Evolutionary conservation across 2,329 filamentous ascomycete species (phyloP).

Genomic region (Fusarium armeniacum): DNA sequence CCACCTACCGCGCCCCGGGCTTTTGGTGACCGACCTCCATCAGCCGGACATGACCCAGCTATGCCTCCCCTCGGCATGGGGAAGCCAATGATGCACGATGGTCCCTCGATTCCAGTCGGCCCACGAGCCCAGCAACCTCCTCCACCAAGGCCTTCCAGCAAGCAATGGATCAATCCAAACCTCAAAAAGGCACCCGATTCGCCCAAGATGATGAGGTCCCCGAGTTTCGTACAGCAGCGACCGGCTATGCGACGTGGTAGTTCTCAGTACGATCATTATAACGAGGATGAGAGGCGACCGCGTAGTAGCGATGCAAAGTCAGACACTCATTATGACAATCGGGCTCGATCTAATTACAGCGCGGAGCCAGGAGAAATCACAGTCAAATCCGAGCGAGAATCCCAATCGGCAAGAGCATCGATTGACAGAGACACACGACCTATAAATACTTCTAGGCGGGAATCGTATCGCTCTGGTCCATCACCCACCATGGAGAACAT

Average conservation of each 20-base stretch:
- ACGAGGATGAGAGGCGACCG: conserved; percentile 61
- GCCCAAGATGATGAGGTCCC: conserved; percentile 65
- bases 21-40: conserved; percentile 64
- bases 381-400: conserved; percentile 58
- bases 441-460: conserved; percentile 32
- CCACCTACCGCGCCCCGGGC: conserved; percentile 69
- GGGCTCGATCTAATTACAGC: conserved; percentile 58
- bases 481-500: conserved; percentile 46
- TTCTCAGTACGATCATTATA: conserved; percentile 55
- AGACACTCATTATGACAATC: conserved; percentile 57
- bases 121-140: conserved; percentile 66
- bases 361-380: conserved; percentile 64
- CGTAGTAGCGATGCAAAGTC: conserved; percentile 68
- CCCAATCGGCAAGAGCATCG: conserved; percentile 52
- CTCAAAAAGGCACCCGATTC: conserved; percentile 67
- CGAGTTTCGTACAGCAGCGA: conserved; percentile 63
- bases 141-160: conserved; percentile 64
- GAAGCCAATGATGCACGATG: conserved; percentile 59
- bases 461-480: conserved; percentile 39
- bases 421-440: conserved; percentile 45
- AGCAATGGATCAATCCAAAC: conserved; percentile 71
- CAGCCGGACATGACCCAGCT: conserved; percentile 57
- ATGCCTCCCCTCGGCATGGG: conserved; percentile 59
- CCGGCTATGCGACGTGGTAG: conserved; percentile 56
- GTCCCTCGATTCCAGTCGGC: conserved; percentile 66